These are phyloP conservation scores for Pestalotiopsis fici DNA, from an alignment of 2,329 filamentous ascomycete genomes.

Conservation along the genomic window DNA sequence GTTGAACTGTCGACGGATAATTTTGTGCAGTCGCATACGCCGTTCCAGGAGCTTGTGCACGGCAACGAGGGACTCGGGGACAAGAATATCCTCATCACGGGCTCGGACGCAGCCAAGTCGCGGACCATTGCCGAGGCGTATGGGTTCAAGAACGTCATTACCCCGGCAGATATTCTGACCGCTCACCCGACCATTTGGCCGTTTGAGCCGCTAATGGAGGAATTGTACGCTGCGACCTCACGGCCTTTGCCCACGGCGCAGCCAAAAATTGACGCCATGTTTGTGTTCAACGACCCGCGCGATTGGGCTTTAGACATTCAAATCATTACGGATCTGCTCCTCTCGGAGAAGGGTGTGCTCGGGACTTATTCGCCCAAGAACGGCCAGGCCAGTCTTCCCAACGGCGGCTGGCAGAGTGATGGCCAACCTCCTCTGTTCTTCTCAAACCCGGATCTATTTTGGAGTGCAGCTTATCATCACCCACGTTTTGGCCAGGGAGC, in stretches of 20 bases:
- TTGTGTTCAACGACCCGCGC: conserved; percentile 93
- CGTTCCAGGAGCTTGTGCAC: conserved; percentile 72
- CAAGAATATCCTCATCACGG: conserved; percentile 74
- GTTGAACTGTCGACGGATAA: conserved; percentile 66
- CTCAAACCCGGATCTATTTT: conserved; percentile 87
- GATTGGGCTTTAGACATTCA: conserved; percentile 94
- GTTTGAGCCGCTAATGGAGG: conserved; percentile 68
- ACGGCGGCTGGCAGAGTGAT: conserved; percentile 80
- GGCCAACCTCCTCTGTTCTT: conserved; percentile 82
- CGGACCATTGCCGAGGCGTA: conserved; percentile 75
- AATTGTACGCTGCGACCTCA: conserved; percentile 61
- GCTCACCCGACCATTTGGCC: conserved; percentile 80
- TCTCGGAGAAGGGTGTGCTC: conserved; percentile 76
- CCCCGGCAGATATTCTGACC: conserved; percentile 78
- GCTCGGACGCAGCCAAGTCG: conserved; percentile 67
- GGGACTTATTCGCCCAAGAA: conserved; percentile 80
- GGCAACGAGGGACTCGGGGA: conserved; percentile 54
- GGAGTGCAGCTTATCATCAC: conserved; percentile 82
- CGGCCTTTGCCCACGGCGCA: conserved; percentile 57
- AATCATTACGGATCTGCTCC: conserved; percentile 78
- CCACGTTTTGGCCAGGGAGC: conserved; percentile 90
- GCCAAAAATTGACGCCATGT: conserved; percentile 80
- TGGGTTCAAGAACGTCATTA: conserved; percentile 81
- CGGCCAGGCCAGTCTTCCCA: conserved; percentile 62
- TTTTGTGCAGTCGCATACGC: conserved; percentile 90